These are phyloP conservation scores for Calocybe cyanea DNA, from an alignment of 768 basidiomycete species.

Conservation along the genomic window DNA sequence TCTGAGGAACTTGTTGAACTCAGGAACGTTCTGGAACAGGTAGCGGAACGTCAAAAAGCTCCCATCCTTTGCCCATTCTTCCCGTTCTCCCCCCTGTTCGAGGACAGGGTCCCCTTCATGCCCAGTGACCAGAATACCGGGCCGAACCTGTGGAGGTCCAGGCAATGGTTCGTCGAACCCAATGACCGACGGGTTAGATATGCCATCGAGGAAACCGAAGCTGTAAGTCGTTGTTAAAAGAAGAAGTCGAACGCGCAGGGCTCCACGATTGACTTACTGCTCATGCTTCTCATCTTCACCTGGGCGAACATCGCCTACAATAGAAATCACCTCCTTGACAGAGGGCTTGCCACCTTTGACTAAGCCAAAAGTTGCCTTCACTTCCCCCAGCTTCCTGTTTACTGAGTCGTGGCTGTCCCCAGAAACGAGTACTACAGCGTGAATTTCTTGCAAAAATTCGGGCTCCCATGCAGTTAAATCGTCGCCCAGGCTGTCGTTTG, in stretches of 20 bases:
- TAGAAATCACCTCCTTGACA: conserved; percentile 33
- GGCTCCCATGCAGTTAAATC: conserved; percentile 45
- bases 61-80: conserved; percentile 44
- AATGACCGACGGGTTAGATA: conserved; percentile 45
- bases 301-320: conserved; percentile 41
- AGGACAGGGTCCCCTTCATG: conserved; percentile 34
- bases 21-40: conserved; percentile 48
- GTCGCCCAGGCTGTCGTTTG: conserved; percentile 36
- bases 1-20: conserved; percentile 44
- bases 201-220: conserved; percentile 51
- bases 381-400: conserved; percentile 28
- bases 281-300: conserved; percentile 41
- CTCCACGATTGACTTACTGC: conserved; percentile 28
- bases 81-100: no score
- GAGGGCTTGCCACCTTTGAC: conserved; percentile 22
- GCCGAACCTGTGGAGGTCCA: conserved; percentile 33
- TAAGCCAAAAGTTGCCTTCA: conserved; percentile 34
- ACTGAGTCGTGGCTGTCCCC: conserved; percentile 38
- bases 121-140: conserved; percentile 44
- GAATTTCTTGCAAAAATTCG: conserved; percentile 40
- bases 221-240: conserved; percentile 17
- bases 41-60: conserved; percentile 51
- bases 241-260: neutral
- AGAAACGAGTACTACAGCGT: conserved; percentile 49
- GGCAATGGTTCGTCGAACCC: conserved; percentile 35